Evolutionary conservation across 2,329 filamentous ascomycete genomes (phyloP).

Genomic region (Zymoseptoria crescenta): DNA sequence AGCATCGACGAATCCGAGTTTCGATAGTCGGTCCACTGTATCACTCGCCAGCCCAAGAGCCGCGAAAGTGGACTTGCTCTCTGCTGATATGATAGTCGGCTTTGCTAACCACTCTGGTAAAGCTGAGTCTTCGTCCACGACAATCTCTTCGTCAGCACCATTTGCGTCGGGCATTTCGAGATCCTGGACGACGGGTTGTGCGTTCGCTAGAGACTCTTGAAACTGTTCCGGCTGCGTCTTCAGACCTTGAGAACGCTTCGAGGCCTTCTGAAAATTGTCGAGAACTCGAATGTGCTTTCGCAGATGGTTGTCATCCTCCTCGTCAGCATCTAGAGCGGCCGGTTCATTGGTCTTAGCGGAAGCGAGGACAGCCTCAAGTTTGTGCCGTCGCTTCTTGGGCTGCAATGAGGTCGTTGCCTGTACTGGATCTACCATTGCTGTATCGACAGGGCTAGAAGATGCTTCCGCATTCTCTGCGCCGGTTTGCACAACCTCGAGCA

Average conservation of each 20-base stretch:
- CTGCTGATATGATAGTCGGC: slow-evolving; percentile 60
- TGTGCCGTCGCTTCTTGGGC: slow-evolving; percentile 44
- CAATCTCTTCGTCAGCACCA: neutral
- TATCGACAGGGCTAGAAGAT: neutral
- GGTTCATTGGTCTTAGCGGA: slow-evolving; percentile 18
- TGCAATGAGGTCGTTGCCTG: slow-evolving; percentile 1
- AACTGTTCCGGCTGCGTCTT: slow-evolving; percentile 9
- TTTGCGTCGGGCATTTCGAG: slow-evolving; percentile 47
- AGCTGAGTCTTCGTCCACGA: slow-evolving; percentile 55
- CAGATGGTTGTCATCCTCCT: slow-evolving; percentile 21
- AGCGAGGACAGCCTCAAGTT: slow-evolving; percentile 28
- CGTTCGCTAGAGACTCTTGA: slow-evolving; percentile 6
- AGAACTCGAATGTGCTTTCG: slow-evolving; percentile 32
- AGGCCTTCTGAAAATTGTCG: slow-evolving; percentile 38
- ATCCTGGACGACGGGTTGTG: slow-evolving; percentile 38
- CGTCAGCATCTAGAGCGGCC: slow-evolving; percentile 27
- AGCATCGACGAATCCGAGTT: slow-evolving; percentile 62
- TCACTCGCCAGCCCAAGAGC: slow-evolving; percentile 56
- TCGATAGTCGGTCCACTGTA: slow-evolving; percentile 53
- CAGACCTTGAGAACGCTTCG: slow-evolving; percentile 9
- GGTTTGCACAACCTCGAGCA: neutral
- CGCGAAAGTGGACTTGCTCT: slow-evolving; percentile 53
- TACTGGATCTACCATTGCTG: neutral
- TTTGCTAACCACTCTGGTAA: slow-evolving; percentile 73
- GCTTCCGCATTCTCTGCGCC: neutral